Evolutionary conservation across 192 early-diverging fungal genomes (phyloP).

Genomic region (Linnemannia hyalina): DNA sequence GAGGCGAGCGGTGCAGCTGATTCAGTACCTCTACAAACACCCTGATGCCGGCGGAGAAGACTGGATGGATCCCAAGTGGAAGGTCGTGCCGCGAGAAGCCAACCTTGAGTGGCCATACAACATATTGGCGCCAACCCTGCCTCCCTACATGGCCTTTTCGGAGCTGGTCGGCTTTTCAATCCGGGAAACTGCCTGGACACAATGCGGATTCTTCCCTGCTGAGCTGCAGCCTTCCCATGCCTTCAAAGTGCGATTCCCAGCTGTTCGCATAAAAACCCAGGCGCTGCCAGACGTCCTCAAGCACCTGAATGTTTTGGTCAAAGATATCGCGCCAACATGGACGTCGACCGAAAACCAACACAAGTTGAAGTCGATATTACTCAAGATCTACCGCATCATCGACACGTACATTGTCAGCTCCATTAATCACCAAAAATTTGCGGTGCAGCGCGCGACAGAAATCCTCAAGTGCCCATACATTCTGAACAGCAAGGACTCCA

Average conservation of each 20-base stretch:
- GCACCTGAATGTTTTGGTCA: conserved; percentile 11
- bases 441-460: background rate
- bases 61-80: conserved; percentile 41
- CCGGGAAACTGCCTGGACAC: conserved; percentile 25
- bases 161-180: background rate
- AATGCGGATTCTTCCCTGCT: conserved; percentile 31
- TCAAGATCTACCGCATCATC: conserved; percentile 16
- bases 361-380: background rate
- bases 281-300: background rate
- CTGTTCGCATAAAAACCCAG: background rate
- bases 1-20: background rate
- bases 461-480: conserved; percentile 16
- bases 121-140: background rate
- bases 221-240: background rate
- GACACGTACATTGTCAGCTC: background rate
- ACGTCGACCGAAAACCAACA: background rate
- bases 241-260: background rate
- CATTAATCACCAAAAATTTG: background rate
- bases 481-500: conserved; percentile 24
- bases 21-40: conserved; percentile 15
- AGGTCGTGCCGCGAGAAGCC: conserved; percentile 9
- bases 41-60: background rate
- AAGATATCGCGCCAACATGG: conserved; percentile 5
- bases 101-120: background rate
- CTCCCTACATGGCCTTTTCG: conserved; percentile 18